Evolutionary conservation across 352 stramenopile genomes (phyloP).

Genomic region (Chrysophaeum taylorii): DNA sequence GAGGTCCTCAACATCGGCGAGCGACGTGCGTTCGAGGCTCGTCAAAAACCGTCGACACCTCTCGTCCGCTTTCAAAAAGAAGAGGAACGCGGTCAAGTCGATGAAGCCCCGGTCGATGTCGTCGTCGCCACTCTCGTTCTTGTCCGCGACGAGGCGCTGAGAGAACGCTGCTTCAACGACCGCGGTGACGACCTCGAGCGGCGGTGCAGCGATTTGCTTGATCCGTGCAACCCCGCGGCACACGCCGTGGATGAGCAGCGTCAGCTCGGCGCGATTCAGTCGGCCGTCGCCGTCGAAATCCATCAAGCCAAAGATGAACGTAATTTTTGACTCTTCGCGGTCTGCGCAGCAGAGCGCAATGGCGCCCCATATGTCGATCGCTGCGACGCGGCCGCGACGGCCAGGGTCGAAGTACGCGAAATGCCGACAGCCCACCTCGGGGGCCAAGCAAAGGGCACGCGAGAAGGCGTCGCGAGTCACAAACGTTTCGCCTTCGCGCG

Average conservation of each 20-base stretch:
- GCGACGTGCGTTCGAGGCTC: not conserved
- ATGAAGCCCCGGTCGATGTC: not conserved
- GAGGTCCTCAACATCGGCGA: not conserved
- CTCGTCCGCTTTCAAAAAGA: not conserved
- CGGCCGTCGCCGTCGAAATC: not conserved
- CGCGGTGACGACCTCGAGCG: not conserved
- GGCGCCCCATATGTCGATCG: not conserved
- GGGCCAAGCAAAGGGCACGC: not conserved
- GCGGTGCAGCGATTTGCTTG: slow-evolving; percentile 5
- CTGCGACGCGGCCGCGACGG: not conserved
- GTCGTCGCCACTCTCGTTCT: too few relatives aligned
- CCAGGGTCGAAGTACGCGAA: not conserved
- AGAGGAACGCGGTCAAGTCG: not conserved
- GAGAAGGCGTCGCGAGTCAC: not conserved
- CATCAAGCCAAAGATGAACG: not conserved
- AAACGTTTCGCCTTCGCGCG: not conserved
- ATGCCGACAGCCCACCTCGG: not conserved
- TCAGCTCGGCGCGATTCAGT: not conserved
- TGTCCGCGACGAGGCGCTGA: too few relatives aligned
- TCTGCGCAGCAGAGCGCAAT: not conserved
- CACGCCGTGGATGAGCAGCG: not conserved
- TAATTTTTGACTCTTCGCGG: not conserved
- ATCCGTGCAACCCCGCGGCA: not conserved
- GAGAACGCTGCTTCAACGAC: not conserved
- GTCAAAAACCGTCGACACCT: not conserved